Evolutionary conservation across 805 yeast species (phyloP).

Genomic region (Wickerhamiella azymoides): DNA sequence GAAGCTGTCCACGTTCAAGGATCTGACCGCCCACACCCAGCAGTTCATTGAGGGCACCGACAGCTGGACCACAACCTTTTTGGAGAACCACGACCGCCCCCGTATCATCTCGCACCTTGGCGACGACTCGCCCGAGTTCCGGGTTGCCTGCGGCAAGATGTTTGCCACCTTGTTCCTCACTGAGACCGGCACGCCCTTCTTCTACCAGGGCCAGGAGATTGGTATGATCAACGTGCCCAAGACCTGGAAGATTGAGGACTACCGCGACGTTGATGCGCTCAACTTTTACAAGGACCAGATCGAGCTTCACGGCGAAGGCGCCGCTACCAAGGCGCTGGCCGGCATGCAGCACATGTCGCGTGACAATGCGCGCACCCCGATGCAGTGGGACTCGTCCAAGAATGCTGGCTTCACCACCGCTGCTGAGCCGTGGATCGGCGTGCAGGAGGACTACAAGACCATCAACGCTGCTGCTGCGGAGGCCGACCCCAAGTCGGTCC

Average conservation of each 20-base stretch:
- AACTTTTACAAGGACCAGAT: constrained; percentile 29
- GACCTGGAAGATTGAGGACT: constrained; percentile 36
- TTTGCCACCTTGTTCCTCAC: constrained; percentile 33
- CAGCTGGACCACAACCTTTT: constrained; percentile 42
- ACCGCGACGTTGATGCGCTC: constrained; percentile 36
- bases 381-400: constrained; percentile 36
- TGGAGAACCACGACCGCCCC: constrained; percentile 49
- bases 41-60: constrained; percentile 35
- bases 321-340: constrained; percentile 14
- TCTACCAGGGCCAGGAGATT: constrained; percentile 51
- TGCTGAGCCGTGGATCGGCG: constrained; percentile 40
- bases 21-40: constrained; percentile 13
- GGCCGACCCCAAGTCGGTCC: constrained; percentile 33
- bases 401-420: constrained; percentile 34
- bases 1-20: constrained; percentile 11
- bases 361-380: constrained; percentile 43
- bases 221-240: constrained; percentile 39
- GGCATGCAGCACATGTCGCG: constrained; percentile 27
- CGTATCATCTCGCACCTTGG: constrained; percentile 41
- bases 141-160: constrained; percentile 34
- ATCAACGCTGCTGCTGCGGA: constrained; percentile 37
- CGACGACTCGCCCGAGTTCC: constrained; percentile 27
- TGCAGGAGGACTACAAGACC: constrained; percentile 36
- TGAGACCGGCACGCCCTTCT: constrained; percentile 40
- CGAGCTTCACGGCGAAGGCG: constrained; percentile 17